phyloP scores from a whole-genome alignment of 305 asterid genomes.

The Solanum hybrid region DNA sequence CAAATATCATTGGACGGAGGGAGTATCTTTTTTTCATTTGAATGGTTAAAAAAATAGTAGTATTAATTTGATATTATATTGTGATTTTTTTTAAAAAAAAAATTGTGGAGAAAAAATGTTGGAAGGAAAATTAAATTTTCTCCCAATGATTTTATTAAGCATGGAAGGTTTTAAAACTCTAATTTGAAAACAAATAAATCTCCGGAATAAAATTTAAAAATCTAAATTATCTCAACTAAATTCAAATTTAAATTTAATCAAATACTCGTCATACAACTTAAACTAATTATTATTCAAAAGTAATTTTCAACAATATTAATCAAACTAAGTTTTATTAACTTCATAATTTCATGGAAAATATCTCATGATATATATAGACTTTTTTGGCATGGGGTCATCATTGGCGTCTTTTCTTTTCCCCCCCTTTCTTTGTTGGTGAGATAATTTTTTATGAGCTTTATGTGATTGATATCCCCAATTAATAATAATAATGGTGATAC shows the following conservation, averaged over 20 bases:
- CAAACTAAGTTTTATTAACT: not conserved
- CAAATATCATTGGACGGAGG: too few relatives aligned
- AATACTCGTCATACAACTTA: not conserved
- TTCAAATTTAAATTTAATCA: too few relatives aligned
- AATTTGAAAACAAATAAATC: not conserved
- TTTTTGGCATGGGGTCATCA: not conserved
- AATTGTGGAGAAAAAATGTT: not conserved
- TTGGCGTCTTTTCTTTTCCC: not conserved
- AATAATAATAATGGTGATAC: not conserved
- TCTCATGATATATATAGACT: too few relatives aligned
- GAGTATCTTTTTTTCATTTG: not conserved
- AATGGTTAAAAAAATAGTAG: not conserved
- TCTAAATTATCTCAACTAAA: not conserved
- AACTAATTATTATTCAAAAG: not conserved
- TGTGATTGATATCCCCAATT: not conserved
- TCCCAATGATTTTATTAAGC: not conserved
- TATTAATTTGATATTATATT: not conserved
- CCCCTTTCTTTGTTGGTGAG: not conserved
- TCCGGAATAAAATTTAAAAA: not conserved
- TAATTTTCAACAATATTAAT: not conserved
- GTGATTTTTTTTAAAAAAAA: rapidly evolving
- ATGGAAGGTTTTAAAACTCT: not conserved
- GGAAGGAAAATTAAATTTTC: not conserved
- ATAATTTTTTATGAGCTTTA: not conserved
- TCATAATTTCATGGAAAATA: too few relatives aligned